Percentiles rank a stretch among this genome's conserved stretches.
phyloP scores from a whole-genome alignment of 2,329 filamentous ascomycete species.

The Trichoderma oligosporum region DNA sequence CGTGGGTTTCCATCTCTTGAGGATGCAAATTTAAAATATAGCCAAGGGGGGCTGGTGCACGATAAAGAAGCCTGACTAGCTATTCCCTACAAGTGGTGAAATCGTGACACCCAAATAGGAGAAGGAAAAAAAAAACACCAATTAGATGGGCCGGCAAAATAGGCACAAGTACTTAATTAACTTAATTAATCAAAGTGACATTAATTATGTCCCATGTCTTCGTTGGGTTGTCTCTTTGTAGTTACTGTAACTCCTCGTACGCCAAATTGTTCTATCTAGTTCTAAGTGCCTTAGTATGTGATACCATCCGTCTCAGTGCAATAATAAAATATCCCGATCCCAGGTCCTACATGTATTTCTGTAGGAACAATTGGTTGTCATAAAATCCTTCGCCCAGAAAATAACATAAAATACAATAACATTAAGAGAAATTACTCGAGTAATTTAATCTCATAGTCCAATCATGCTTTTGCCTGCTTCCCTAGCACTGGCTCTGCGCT shows the following conservation, averaged over 20 bases:
- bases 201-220: slow-evolving; percentile 1
- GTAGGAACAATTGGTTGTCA: not conserved
- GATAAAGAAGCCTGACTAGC: too few relatives aligned
- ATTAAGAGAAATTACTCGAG: not conserved
- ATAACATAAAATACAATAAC: too few relatives aligned
- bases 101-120: not conserved
- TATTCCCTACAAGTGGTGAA: not conserved
- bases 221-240: not conserved
- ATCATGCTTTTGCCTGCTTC: slow-evolving; percentile 18
- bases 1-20: too few relatives aligned
- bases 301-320: not conserved
- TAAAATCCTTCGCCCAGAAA: not conserved
- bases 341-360: not conserved
- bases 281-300: not conserved
- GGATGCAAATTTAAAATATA: too few relatives aligned
- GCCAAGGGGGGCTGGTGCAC: too few relatives aligned
- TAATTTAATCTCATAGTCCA: not conserved
- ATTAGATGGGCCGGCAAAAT: not conserved
- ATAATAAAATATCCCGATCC: not conserved
- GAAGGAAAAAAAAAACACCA: not conserved
- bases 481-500: slow-evolving; percentile 6
- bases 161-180: not conserved
- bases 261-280: too few relatives aligned
- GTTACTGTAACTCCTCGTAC: too few relatives aligned
- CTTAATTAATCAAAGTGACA: slow-evolving; percentile 12